These are phyloP conservation scores for Aspergillus pseudotamarii DNA, from an alignment of 2,329 filamentous ascomycete genomes.

Conservation along the genomic window DNA sequence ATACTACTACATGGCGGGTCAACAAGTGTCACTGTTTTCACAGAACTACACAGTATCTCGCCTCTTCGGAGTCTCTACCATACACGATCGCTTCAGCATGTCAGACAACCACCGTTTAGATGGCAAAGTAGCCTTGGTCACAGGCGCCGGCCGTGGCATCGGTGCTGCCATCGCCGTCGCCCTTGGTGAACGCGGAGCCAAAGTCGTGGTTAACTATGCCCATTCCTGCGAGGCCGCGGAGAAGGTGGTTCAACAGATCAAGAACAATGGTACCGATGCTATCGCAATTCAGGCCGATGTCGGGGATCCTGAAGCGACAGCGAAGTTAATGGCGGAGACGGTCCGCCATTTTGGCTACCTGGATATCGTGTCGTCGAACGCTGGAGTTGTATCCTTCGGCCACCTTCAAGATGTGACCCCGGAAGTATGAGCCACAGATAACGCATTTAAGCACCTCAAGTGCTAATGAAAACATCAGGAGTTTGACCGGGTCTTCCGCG, in stretches of 20 bases:
- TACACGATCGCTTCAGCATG: accelerated
- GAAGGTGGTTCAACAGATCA: conserved; percentile 67
- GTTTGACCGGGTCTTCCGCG: conserved; percentile 58
- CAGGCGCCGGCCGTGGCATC: conserved; percentile 43
- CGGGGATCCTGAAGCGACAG: conserved; percentile 64
- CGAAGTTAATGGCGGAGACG: conserved; percentile 64
- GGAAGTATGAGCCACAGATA: not conserved
- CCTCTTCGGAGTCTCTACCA: too few relatives aligned
- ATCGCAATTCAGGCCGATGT: conserved; percentile 70
- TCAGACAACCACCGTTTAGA: conserved; percentile 16
- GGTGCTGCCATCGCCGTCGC: conserved; percentile 46
- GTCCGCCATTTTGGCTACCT: conserved; percentile 66
- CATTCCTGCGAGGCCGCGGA: conserved; percentile 67
- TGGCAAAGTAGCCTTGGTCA: conserved; percentile 43
- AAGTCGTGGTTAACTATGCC: conserved; percentile 49
- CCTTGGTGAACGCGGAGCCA: conserved; percentile 43
- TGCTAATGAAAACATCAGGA: conserved; percentile 14
- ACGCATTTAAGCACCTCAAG: too few relatives aligned
- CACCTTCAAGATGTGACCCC: conserved; percentile 33
- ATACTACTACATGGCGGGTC: too few relatives aligned
- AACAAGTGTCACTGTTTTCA: too few relatives aligned
- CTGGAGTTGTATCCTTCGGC: conserved; percentile 43
- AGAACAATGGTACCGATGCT: conserved; percentile 64
- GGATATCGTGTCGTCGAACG: conserved; percentile 61
- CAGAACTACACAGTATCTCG: too few relatives aligned